These are phyloP conservation scores for Amanita molliuscula DNA, from an alignment of 768 basidiomycete species.

Conservation along the genomic window DNA sequence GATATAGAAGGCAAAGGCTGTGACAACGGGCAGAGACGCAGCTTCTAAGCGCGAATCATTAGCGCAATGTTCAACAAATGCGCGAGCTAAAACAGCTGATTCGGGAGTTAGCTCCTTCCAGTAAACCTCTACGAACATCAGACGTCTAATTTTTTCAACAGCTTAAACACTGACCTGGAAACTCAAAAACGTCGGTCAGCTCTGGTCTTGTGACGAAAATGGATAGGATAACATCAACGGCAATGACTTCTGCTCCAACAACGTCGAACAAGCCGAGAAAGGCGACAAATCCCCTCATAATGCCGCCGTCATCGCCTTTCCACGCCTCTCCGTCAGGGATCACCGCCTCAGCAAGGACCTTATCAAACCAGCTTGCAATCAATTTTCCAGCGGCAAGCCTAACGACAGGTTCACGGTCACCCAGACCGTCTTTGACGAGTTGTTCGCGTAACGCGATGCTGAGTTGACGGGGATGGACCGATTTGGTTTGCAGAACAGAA, in stretches of 20 bases:
- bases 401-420: constrained; percentile 80
- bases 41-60: constrained; percentile 60
- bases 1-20: constrained; percentile 77
- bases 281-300: constrained; percentile 33
- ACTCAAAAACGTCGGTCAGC: constrained; percentile 60
- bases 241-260: constrained; percentile 62
- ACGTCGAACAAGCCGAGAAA: constrained; percentile 46
- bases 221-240: constrained; percentile 72
- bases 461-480: constrained; percentile 62
- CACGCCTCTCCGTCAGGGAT: constrained; percentile 20
- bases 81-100: constrained; percentile 72
- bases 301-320: constrained; percentile 34
- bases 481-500: constrained; percentile 43
- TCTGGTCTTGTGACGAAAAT: constrained; percentile 68
- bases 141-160: neutral
- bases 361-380: constrained; percentile 74
- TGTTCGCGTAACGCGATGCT: constrained; percentile 75
- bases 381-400: constrained; percentile 75
- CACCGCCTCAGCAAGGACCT: constrained; percentile 31
- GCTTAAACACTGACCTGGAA: constrained; percentile 44
- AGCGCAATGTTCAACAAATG: constrained; percentile 70
- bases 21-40: constrained; percentile 77
- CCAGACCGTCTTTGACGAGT: constrained; percentile 79
- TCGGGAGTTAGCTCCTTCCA: constrained; percentile 74
- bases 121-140: constrained; percentile 42